Evolutionary conservation across 75 land plant species (phyloP).

Genomic region (Cupressus sempervirens): DNA sequence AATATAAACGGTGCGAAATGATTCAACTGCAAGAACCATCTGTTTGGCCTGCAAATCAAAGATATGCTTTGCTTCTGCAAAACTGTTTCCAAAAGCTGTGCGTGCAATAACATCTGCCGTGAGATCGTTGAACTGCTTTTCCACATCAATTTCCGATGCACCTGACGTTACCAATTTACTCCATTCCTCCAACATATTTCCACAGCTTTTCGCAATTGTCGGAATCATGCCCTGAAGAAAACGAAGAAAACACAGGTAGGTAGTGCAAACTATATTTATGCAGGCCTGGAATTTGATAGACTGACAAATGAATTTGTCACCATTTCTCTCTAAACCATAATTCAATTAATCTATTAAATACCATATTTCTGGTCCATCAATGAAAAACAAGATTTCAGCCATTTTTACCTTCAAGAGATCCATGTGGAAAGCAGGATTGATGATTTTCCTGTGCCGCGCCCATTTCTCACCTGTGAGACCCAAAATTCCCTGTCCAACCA

Average conservation of each 20-base stretch:
- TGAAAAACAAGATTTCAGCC: no score
- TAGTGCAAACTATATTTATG: no score
- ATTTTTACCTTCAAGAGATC: constrained; percentile 56
- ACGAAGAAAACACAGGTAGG: no score
- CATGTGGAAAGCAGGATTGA: constrained; percentile 34
- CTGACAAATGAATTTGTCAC: no score
- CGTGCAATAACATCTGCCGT: no score
- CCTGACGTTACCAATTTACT: not conserved
- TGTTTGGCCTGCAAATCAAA: constrained; percentile 22
- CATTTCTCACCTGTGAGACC: constrained; percentile 28
- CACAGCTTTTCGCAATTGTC: not conserved
- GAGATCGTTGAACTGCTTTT: no score
- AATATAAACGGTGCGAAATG: not conserved
- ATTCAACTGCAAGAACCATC: not conserved
- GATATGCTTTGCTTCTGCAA: constrained; percentile 16
- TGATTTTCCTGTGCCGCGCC: constrained; percentile 28
- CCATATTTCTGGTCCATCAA: no score
- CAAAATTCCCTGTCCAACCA: constrained; percentile 35
- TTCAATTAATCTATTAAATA: not conserved
- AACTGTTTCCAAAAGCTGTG: no score
- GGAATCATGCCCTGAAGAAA: constrained; percentile 2
- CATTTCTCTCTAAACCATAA: not conserved
- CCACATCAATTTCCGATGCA: no score
- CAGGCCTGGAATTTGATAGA: no score
- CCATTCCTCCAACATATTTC: constrained; percentile 2